phyloP scores from a whole-genome alignment of 768 basidiomycete species.

The Termitomyces sp. region DNA sequence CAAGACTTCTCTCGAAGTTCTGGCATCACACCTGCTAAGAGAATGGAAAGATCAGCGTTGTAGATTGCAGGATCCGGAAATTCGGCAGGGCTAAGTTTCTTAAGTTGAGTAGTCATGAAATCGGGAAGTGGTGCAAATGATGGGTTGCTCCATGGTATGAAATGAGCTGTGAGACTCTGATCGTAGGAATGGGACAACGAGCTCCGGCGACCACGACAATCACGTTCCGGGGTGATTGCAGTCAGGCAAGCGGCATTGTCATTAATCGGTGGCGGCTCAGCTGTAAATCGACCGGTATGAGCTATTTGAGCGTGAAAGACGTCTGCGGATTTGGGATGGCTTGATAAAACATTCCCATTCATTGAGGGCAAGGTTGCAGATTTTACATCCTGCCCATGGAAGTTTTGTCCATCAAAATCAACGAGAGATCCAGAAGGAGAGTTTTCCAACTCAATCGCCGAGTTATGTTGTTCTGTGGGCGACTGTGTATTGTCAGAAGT shows the following conservation, averaged over 20 bases:
- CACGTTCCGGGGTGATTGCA: background rate
- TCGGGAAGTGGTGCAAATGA: conserved; percentile 58
- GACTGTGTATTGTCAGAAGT: conserved; percentile 19
- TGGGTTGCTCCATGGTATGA: conserved; percentile 56
- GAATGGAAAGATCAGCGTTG: conserved; percentile 41
- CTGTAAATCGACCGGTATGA: conserved; percentile 27
- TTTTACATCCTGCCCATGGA: conserved; percentile 43
- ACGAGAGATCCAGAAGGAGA: background rate
- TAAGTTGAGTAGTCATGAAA: conserved; percentile 48
- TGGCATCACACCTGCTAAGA: conserved; percentile 44
- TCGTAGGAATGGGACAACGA: background rate
- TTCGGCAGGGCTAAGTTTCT: conserved; percentile 44
- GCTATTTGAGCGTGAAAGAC: background rate
- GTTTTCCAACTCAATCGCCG: conserved; percentile 7
- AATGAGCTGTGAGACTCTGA: conserved; percentile 6
- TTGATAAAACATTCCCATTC: conserved; percentile 10
- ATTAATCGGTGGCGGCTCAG: conserved; percentile 16
- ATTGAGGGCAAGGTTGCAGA: conserved; percentile 18
- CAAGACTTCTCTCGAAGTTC: conserved; percentile 58
- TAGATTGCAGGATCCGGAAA: conserved; percentile 54
- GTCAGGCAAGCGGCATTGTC: background rate
- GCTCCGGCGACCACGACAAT: background rate
- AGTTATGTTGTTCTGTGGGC: conserved; percentile 5
- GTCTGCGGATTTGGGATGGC: conserved; percentile 9
- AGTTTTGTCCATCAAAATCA: conserved; percentile 11